Evolutionary conservation across 345 rosid species (phyloP).

Genomic region (Zanthoxylum bungeanum): DNA sequence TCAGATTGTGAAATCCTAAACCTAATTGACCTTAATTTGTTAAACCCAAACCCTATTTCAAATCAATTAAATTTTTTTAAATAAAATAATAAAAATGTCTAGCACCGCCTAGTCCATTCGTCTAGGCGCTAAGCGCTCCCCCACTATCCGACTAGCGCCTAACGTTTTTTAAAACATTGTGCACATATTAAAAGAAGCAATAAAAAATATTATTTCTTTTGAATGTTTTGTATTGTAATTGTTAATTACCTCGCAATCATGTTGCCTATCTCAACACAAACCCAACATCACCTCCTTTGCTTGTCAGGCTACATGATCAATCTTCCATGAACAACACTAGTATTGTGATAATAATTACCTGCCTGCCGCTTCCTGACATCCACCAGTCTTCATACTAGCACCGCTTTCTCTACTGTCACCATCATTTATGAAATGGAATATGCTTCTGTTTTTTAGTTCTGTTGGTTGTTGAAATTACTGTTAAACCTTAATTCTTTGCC

Average conservation of each 20-base stretch:
- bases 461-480: not conserved
- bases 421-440: not conserved
- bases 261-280: not conserved
- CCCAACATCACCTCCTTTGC: not conserved
- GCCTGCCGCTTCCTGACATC: not conserved
- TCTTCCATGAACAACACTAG: not conserved
- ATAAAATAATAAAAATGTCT: too few relatives aligned
- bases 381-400: not conserved
- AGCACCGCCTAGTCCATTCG: too few relatives aligned
- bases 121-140: too few relatives aligned
- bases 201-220: too few relatives aligned
- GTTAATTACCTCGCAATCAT: not conserved
- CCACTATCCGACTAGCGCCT: too few relatives aligned
- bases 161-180: too few relatives aligned
- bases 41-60: too few relatives aligned
- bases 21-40: too few relatives aligned
- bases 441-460: not conserved
- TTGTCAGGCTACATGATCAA: not conserved
- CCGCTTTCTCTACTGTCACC: not conserved
- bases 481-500: not conserved
- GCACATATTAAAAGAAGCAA: not conserved
- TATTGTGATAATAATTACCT: not conserved
- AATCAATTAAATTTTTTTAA: too few relatives aligned
- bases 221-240: too few relatives aligned
- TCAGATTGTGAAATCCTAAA: too few relatives aligned